A percentile compares a stretch with the other conserved stretches of the same genome.
phyloP scores from a whole-genome alignment of 2,329 filamentous ascomycete species.

The Paracorniculantispora psalliotae region DNA sequence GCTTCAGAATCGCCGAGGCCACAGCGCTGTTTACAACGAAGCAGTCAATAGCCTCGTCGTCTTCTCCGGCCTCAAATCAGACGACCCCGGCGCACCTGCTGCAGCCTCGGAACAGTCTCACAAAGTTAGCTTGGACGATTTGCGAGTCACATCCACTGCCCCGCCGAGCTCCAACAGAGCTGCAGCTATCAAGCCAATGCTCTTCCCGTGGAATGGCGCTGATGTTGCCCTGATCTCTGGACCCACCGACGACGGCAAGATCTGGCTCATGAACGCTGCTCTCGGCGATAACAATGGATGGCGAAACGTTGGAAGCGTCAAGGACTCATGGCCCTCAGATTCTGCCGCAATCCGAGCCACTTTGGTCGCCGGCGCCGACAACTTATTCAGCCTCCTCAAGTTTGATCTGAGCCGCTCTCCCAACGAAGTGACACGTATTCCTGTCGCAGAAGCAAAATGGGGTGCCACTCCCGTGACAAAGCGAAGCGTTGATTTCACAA shows the following conservation, averaged over 20 bases:
- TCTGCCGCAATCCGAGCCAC: conserved; percentile 53
- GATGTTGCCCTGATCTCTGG: conserved; percentile 74
- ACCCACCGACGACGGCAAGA: conserved; percentile 25
- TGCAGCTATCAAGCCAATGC: conserved; percentile 51
- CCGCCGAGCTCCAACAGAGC: conserved; percentile 42
- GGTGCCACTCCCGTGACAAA: conserved; percentile 12
- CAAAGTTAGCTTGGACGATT: conserved; percentile 62
- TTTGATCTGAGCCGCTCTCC: conserved; percentile 73
- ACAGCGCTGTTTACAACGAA: conserved; percentile 71
- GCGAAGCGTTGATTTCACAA: conserved; percentile 48
- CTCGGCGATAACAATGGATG: not conserved
- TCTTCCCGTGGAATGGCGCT: conserved; percentile 65
- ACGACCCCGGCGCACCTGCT: conserved; percentile 43
- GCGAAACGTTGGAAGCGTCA: not conserved
- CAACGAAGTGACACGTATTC: conserved; percentile 40
- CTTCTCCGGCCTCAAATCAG: conserved; percentile 70
- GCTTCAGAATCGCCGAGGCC: conserved; percentile 65
- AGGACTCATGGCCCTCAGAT: conserved; percentile 38
- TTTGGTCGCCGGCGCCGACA: conserved; percentile 67
- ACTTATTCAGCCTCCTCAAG: conserved; percentile 70
- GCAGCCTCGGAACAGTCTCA: conserved; percentile 69
- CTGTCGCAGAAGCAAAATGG: not conserved
- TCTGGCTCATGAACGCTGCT: conserved; percentile 3
- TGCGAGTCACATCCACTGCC: conserved; percentile 51
- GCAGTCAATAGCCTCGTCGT: conserved; percentile 68